These are phyloP conservation scores for Blakeslea trispora DNA, from an alignment of 371 early-diverging fungal species.

Conservation along the genomic window DNA sequence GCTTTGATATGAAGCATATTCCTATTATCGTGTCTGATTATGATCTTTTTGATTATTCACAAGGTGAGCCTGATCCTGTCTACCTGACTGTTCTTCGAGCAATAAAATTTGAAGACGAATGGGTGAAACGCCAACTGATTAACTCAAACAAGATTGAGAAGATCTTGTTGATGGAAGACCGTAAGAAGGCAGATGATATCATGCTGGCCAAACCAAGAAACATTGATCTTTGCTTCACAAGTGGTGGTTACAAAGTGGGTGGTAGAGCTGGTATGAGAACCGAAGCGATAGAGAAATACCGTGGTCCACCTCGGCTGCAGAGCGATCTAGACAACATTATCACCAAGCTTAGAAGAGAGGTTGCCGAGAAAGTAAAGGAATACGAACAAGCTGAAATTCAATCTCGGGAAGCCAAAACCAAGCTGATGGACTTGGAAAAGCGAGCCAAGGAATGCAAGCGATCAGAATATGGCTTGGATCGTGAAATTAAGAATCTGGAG, in stretches of 20 bases:
- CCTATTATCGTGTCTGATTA: constrained; percentile 63
- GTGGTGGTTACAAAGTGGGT: constrained; percentile 70
- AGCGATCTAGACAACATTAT: constrained; percentile 47
- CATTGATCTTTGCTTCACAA: constrained; percentile 68
- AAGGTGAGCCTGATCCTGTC: constrained; percentile 68
- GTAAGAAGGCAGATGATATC: constrained; percentile 74
- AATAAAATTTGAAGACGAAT: constrained; percentile 65
- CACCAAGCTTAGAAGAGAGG: constrained; percentile 1
- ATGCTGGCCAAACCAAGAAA: constrained; percentile 72
- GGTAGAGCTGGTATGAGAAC: constrained; percentile 48
- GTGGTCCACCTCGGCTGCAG: constrained; percentile 49
- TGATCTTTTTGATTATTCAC: constrained; percentile 70
- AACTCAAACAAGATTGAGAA: constrained; percentile 75
- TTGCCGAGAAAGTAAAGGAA: background rate
- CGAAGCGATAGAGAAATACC: constrained; percentile 30
- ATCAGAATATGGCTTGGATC: background rate
- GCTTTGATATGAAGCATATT: constrained; percentile 45
- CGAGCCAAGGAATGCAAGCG: background rate
- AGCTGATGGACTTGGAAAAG: background rate
- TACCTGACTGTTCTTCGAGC: constrained; percentile 72
- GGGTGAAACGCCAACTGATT: constrained; percentile 80
- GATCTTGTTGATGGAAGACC: constrained; percentile 71
- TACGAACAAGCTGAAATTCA: constrained; percentile 2
- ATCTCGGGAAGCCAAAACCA: background rate
- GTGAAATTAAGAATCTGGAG: constrained; percentile 11